A percentile compares a stretch with the other conserved stretches of the same genome.
phyloP scores from a whole-genome alignment of 768 basidiomycete species.

The Epithele typhae region DNA sequence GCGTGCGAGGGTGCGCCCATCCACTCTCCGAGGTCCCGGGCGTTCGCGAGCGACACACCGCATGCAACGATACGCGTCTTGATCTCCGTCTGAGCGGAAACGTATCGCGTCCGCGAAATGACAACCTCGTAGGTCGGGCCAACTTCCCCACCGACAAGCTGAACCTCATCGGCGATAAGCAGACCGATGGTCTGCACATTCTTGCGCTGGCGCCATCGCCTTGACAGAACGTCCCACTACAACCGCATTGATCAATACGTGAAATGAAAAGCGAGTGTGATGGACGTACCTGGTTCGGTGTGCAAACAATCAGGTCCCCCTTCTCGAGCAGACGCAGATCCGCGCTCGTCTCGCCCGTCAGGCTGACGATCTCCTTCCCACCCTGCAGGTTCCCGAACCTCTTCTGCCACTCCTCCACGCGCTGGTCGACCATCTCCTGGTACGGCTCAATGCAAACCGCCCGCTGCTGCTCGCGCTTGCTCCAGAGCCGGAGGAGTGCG shows the following conservation, averaged over 20 bases:
- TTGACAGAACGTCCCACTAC: conserved; percentile 93
- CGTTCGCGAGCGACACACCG: conserved; percentile 93
- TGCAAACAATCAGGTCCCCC: conserved; percentile 91
- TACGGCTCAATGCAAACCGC: conserved; percentile 97
- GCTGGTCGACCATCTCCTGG: conserved; percentile 94
- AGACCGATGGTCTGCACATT: conserved; percentile 93
- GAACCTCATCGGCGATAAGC: conserved; percentile 92
- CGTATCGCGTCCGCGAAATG: conserved; percentile 94
- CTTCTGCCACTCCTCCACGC: conserved; percentile 82
- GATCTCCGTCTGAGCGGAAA: conserved; percentile 88
- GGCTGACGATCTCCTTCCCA: conserved; percentile 88
- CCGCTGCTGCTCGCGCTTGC: conserved; percentile 71
- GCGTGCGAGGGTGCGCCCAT: conserved; percentile 91
- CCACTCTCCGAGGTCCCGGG: conserved; percentile 95
- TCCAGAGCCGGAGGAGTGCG: conserved; percentile 92
- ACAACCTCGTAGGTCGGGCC: conserved; percentile 97
- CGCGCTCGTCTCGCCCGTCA: conserved; percentile 92
- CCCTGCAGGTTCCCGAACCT: conserved; percentile 84
- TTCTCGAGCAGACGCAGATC: conserved; percentile 88
- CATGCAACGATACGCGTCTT: conserved; percentile 95
- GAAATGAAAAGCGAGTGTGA: background rate
- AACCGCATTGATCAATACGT: background rate
- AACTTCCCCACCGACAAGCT: conserved; percentile 90
- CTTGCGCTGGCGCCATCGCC: conserved; percentile 95
- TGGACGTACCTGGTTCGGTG: conserved; percentile 78